A percentile compares a stretch with the other conserved stretches of the same genome.
Conservation (phyloP, 257 asterid species). For the Solanum stenotomum region DNA sequence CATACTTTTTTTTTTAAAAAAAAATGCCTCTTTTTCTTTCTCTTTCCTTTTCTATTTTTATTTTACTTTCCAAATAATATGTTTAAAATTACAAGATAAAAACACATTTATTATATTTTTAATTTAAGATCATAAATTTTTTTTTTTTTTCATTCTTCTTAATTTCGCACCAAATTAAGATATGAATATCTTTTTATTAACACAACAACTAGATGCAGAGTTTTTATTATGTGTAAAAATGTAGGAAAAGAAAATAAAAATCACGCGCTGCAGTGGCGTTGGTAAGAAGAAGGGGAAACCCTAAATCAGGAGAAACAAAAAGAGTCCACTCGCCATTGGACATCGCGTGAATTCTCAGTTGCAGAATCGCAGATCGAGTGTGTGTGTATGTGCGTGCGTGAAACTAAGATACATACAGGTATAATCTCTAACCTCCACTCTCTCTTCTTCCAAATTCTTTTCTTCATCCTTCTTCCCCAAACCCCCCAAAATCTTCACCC, state of each 20-base stretch:
- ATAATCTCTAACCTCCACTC: background rate
- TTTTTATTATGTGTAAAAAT: background rate
- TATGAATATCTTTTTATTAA: no score
- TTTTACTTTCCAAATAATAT: no score
- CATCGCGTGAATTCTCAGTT: slow-evolving; percentile 3
- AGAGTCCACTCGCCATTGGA: slow-evolving; percentile 2
- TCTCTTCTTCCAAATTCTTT: background rate
- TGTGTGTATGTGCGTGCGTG: background rate
- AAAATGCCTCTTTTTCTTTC: no score
- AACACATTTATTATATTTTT: no score
- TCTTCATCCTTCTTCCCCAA: background rate
- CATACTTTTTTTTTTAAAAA: no score
- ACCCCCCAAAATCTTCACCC: background rate
- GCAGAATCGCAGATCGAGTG: slow-evolving; percentile 2
- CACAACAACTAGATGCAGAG: background rate
- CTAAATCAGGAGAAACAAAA: background rate
- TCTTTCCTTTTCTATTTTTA: no score
- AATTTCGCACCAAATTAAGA: no score
- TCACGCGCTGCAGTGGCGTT: slow-evolving; percentile 4
- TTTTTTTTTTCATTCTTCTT: no score
- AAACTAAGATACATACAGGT: background rate
- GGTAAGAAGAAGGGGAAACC: background rate
- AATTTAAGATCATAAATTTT: no score
- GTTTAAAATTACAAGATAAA: no score
- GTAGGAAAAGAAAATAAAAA: background rate